Percentiles rank a stretch among this genome's conserved stretches.
phyloP scores from a whole-genome alignment of 495 filamentous ascomycete genomes.

The Letharia columbiana region DNA sequence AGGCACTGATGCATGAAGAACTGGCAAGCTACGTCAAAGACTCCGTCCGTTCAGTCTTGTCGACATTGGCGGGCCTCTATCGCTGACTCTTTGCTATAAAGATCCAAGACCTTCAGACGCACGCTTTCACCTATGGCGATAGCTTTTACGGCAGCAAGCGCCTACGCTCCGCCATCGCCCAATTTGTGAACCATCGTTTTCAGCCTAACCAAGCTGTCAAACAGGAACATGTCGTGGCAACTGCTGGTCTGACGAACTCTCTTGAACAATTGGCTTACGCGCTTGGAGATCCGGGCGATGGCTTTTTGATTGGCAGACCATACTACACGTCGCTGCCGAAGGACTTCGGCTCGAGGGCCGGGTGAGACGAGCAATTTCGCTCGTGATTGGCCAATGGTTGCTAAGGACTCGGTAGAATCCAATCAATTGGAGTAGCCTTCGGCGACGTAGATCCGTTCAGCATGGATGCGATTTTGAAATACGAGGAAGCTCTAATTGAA shows the following conservation, averaged over 20 bases:
- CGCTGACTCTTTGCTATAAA: conserved; percentile 11
- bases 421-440: conserved; percentile 38
- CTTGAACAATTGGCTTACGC: conserved; percentile 42
- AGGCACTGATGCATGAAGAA: conserved; percentile 22
- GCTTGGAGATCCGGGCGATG: conserved; percentile 41
- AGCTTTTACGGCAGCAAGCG: conserved; percentile 30
- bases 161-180: conserved; percentile 37
- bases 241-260: conserved; percentile 29
- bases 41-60: not conserved
- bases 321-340: conserved; percentile 42
- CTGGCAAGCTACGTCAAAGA: conserved; percentile 17
- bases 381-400: not conserved
- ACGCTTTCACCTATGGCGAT: conserved; percentile 40
- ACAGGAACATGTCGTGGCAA: conserved; percentile 10
- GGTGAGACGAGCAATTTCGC: not conserved
- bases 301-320: conserved; percentile 42
- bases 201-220: conserved; percentile 33
- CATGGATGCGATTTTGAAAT: conserved; percentile 33
- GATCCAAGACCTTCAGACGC: conserved; percentile 27
- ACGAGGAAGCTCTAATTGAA: conserved; percentile 33
- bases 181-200: conserved; percentile 39
- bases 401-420: conserved; percentile 25
- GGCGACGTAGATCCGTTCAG: conserved; percentile 40
- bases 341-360: conserved; percentile 22
- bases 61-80: not conserved